phyloP scores from a whole-genome alignment of 1,284 basidiomycete genomes.

The Ganoderma multipileum region DNA sequence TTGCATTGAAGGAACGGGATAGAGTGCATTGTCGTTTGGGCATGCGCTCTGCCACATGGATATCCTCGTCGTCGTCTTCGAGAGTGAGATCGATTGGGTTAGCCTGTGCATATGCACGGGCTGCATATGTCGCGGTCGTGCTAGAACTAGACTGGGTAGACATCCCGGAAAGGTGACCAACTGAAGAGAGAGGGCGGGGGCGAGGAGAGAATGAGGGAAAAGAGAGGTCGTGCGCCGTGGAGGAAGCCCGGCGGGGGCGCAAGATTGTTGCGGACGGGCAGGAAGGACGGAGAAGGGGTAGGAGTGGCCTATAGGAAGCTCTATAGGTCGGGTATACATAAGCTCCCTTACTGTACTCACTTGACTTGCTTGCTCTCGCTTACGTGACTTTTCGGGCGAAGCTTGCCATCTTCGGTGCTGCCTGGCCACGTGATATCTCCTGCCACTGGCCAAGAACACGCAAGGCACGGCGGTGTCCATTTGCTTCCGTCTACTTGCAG shows the following conservation, averaged over 20 bases:
- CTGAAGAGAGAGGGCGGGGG: conserved; percentile 14
- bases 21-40: conserved; percentile 35
- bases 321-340: conserved; percentile 19
- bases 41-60: conserved; percentile 33
- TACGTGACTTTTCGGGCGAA: conserved; percentile 25
- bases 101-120: conserved; percentile 32
- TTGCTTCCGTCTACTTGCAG: neutral
- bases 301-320: conserved; percentile 7
- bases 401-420: conserved; percentile 16
- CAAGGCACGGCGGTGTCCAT: neutral
- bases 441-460: neutral
- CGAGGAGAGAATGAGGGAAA: conserved; percentile 16
- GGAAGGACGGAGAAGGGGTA: conserved; percentile 20
- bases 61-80: conserved; percentile 40
- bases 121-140: conserved; percentile 26
- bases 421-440: conserved; percentile 24
- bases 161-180: conserved; percentile 20
- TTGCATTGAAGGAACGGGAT: conserved; percentile 37
- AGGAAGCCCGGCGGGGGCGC: conserved; percentile 27
- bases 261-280: conserved; percentile 24
- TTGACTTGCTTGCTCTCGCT: conserved; percentile 24
- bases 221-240: conserved; percentile 10
- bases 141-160: conserved; percentile 27
- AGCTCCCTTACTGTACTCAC: conserved; percentile 30
- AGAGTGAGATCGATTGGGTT: conserved; percentile 44